Conservation (phyloP, 768 basidiomycete genomes). For the Rhizopogon vulgaris region DNA sequence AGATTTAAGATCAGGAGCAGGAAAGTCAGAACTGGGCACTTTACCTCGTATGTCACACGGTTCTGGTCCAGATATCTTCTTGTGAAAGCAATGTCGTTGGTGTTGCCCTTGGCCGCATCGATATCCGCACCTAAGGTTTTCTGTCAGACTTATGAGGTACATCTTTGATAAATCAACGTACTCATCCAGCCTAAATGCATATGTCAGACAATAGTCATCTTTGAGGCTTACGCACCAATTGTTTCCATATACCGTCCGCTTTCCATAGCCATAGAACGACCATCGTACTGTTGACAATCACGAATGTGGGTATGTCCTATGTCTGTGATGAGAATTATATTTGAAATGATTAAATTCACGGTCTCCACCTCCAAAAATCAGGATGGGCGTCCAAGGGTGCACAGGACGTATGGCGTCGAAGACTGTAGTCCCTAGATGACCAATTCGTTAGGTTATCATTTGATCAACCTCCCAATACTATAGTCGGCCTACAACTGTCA, state of each 20-base stretch:
- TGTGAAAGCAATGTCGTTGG: slow-evolving; percentile 51
- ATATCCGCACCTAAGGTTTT: slow-evolving; percentile 40
- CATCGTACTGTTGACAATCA: slow-evolving; percentile 68
- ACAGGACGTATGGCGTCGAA: slow-evolving; percentile 67
- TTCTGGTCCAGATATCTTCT: slow-evolving; percentile 79
- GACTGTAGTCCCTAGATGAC: slow-evolving; percentile 55
- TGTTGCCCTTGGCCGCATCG: slow-evolving; percentile 28
- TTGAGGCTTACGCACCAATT: slow-evolving; percentile 44
- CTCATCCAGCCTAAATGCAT: slow-evolving; percentile 51
- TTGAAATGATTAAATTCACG: background rate
- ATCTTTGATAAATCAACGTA: slow-evolving; percentile 21
- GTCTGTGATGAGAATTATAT: background rate
- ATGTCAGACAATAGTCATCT: background rate
- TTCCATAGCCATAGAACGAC: slow-evolving; percentile 72
- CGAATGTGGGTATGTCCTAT: slow-evolving; percentile 72
- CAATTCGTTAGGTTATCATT: background rate
- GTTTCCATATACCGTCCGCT: slow-evolving; percentile 93
- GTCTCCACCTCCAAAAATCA: slow-evolving; percentile 67
- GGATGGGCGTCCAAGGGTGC: slow-evolving; percentile 68
- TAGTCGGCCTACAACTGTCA: slow-evolving; percentile 50
- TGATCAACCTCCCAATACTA: background rate
- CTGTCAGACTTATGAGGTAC: background rate
- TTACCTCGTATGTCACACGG: slow-evolving; percentile 68
- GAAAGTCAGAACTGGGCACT: background rate
- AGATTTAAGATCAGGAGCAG: background rate